Base-by-base conservation (phyloP, 345 rosid species). In the Salix viminalis region DNA sequence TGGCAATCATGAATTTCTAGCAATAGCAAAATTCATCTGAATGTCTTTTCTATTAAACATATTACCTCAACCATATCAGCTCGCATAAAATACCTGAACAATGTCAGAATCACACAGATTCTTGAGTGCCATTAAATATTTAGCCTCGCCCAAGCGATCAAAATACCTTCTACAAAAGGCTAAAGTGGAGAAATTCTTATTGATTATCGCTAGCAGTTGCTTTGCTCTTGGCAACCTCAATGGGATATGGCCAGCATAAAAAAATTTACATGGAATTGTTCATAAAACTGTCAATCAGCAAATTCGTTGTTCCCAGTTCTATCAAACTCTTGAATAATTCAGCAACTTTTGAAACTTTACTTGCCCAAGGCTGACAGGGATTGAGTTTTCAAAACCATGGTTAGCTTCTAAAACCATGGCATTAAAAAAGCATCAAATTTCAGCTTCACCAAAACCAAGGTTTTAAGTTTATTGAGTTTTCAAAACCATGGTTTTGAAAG, bases 131-230 rank as follows among this genome's bases (percentile, higher is more conserved):
- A 93, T 91, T 34, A 93, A 81, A 83, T 96, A 96, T 76, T 93
- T 96, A 54, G 94, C 91, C 86, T 96, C 97, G 54, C 98, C 98
- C 23, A 94, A 84, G 44, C 95, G 94, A 83, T 96, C 99, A 82
- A 96, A 81, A 84, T 93, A 93, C 10, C 98, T 90, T 77, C 91
- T 89, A 79, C 99, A 96, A 86, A 96, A 96, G 56, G 97, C 97
- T 37, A 96, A 83, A 12, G 98, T 91, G 7, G 97, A 92, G 84
- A 96, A 96, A 82, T 96, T 93, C 86, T 94, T 93, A 87, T 96
- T 88, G 48, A 96, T 96, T 65, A 93, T 89, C 21, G 92, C 95
- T n/a, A 96, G 89, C 28, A 96, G 94, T 78, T 92, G 99, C 85
- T 93, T 96, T 34, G 97, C 97, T 88, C 98, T 88, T 46, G 97